A percentile compares a stretch with the other conserved stretches of the same genome.
Conservation (phyloP, 2,329 filamentous ascomycete genomes). For the Pseudonectria foliicola region DNA sequence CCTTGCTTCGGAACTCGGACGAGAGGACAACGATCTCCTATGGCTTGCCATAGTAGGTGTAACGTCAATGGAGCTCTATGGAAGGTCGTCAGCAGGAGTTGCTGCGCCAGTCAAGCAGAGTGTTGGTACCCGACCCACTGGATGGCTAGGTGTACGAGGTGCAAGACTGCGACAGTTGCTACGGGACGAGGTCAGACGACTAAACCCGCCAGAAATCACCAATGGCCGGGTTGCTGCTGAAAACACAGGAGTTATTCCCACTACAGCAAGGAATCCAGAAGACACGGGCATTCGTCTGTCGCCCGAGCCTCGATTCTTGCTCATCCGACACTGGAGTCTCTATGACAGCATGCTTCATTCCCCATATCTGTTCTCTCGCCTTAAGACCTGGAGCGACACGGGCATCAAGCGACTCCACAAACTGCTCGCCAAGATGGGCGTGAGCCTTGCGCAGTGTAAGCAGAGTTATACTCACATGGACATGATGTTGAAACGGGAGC, state of each 20-base stretch:
- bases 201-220: constrained; percentile 71
- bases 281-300: constrained; percentile 89
- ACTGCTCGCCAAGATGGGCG: constrained; percentile 94
- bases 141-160: constrained; percentile 76
- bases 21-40: constrained; percentile 91
- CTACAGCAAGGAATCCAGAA: constrained; percentile 78
- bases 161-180: constrained; percentile 79
- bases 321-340: constrained; percentile 92
- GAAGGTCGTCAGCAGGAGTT: constrained; percentile 74
- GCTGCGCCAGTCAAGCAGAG: constrained; percentile 52
- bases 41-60: constrained; percentile 95
- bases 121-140: constrained; percentile 51
- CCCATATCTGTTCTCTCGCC: constrained; percentile 81
- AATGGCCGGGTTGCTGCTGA: constrained; percentile 59
- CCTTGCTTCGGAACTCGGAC: constrained; percentile 85
- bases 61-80: constrained; percentile 87
- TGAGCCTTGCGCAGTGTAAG: constrained; percentile 86
- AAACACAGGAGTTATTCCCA: constrained; percentile 76
- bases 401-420: constrained; percentile 88
- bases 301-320: constrained; percentile 85
- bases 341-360: constrained; percentile 99
- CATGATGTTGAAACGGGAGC: constrained; percentile 84
- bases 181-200: constrained; percentile 84
- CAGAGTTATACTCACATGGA: constrained; percentile 98
- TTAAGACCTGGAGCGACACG: constrained; percentile 90